Base-by-base conservation (phyloP, 495 filamentous ascomycete species). In the Xylaria intraflava region DNA sequence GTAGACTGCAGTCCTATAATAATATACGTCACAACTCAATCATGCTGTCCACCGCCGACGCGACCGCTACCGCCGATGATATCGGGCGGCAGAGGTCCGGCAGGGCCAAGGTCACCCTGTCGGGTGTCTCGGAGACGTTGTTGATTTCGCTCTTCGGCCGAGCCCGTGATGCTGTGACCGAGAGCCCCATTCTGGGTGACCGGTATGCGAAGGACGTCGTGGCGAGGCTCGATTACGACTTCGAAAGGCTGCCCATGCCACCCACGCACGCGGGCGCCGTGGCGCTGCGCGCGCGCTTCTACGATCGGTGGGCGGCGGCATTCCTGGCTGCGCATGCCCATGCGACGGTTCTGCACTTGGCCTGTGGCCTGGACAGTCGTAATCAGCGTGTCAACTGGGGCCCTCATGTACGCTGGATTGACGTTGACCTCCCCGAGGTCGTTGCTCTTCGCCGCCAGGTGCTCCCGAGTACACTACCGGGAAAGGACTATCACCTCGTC, bases 151-250 rank as follows among this genome's bases (percentile, higher is more conserved):
- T n/a, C n/a, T n/a, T n/a, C n/a, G n/a, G n/a, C n/a, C n/a, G n/a
- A n/a, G n/a, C n/a, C n/a, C n/a, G n/a, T n/a, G n/a, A n/a, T n/a
- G n/a, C n/a, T n/a, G n/a, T n/a, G n/a, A n/a, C n/a, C n/a, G n/a
- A n/a, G 41, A 51, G 42, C 41, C 49, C 49, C 16, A 33, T 57
- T 1, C 55, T 57, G 1, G 55, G 42, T 23, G 55, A 57, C 22
- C 30, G 14, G 1, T 57, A 33, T 23, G 49, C 49, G 7, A 20
- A 20, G 41, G 30, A 19, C 55, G 55, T 57, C 23, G 12, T 53
- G 31, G 42, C 53, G 40, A 46, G 33, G 41, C 48, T 57, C 42
- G 50, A 53, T 43, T 57, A 53, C 33, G 55, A 57, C 42, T 53
- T 53, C 14, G 40, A 23, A 5, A 57, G 17, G 14, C 27, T 53